Percentiles rank a stretch among this genome's conserved stretches.
phyloP scores from a whole-genome alignment of 139 green algal species.

The Chlamydomonas sp. region DNA sequence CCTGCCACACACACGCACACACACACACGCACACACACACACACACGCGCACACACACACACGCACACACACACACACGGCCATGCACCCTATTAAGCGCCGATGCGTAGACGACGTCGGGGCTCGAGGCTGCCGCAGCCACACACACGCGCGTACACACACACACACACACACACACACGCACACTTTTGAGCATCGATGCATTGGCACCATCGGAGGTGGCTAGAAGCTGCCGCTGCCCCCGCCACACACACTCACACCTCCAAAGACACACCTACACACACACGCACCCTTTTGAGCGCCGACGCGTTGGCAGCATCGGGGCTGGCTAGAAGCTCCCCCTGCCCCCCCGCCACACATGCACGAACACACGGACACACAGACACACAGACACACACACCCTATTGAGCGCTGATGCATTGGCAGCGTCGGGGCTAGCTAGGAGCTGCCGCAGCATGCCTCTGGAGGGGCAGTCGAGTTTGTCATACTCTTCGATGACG shows the following conservation, averaged over 20 bases:
- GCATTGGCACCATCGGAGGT: background rate
- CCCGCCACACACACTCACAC: background rate
- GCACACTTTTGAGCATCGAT: background rate
- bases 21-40: too few species aligned
- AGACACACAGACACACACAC: background rate
- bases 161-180: background rate
- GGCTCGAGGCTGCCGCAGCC: too few species aligned
- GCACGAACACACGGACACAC: background rate
- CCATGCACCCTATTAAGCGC: too few species aligned
- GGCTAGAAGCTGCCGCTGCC: background rate
- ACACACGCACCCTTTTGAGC: background rate
- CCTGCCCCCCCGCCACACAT: background rate
- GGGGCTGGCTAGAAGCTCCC: background rate
- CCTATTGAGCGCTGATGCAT: conserved; percentile 48
- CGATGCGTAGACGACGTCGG: too few species aligned
- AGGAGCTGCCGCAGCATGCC: conserved; percentile 72
- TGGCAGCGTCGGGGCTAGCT: conserved; percentile 46
- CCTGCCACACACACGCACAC: background rate
- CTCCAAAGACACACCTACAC: background rate
- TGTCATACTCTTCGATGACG: conserved; percentile 96
- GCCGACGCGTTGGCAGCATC: background rate
- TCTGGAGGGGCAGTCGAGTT: conserved; percentile 72
- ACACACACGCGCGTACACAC: too few species aligned
- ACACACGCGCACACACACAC: too few species aligned
- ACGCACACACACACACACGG: too few species aligned